A percentile compares a stretch with the other conserved stretches of the same genome.
phyloP scores from a whole-genome alignment of 2,329 filamentous ascomycete species.

The Talaromyces rugulosus region DNA sequence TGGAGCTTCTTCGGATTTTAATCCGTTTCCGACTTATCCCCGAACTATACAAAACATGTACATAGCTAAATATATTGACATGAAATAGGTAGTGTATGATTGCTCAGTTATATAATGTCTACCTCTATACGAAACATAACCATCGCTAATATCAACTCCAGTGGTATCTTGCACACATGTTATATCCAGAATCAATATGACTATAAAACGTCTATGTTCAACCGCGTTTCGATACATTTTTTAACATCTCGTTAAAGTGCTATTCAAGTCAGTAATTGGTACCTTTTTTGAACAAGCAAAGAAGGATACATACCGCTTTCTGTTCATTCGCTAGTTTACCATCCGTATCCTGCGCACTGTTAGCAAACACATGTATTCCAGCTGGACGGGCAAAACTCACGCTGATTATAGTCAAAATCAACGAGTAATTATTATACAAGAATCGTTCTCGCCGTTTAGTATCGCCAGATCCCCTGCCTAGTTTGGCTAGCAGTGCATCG shows the following conservation, averaged over 20 bases:
- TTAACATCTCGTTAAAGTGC: constrained; percentile 40
- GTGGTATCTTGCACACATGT: constrained; percentile 10
- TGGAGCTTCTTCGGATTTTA: background rate
- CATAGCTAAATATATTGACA: background rate
- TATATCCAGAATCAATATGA: background rate
- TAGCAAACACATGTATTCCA: constrained; percentile 11
- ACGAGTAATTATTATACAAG: constrained; percentile 90
- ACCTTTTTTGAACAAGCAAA: background rate
- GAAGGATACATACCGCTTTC: constrained; percentile 44
- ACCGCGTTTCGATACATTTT: constrained; percentile 30
- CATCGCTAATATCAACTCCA: background rate
- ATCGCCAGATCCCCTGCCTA: constrained; percentile 73
- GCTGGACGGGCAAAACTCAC: constrained; percentile 34
- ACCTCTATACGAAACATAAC: background rate
- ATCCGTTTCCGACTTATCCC: background rate
- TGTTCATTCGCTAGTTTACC: constrained; percentile 61
- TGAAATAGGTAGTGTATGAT: background rate
- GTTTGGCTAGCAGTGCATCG: constrained; percentile 73
- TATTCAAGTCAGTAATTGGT: constrained; percentile 18
- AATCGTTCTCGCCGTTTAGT: constrained; percentile 80
- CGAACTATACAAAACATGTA: background rate
- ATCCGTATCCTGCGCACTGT: constrained; percentile 36
- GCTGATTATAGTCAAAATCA: constrained; percentile 88
- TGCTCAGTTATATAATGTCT: background rate
- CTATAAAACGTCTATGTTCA: constrained; percentile 10